Base-by-base conservation (phyloP, 2,329 filamentous ascomycete genomes). In the Sodiomyces alkalinus region DNA sequence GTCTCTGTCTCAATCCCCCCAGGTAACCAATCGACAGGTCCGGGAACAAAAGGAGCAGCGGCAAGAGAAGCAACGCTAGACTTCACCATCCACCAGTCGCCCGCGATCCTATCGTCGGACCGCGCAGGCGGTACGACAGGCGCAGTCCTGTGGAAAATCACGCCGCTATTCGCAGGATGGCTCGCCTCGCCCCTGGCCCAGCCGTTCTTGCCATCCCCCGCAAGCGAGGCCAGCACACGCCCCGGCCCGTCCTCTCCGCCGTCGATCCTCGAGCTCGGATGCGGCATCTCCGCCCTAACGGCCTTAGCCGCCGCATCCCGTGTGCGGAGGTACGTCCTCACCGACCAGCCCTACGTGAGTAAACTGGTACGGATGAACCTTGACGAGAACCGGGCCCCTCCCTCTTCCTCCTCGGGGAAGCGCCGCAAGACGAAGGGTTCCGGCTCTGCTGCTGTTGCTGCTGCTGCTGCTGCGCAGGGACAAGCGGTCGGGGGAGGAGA, bases 131-230 rank as follows among this genome's bases (percentile, higher is more conserved):
- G 64, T 11, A 68, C 64, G 11, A 68, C 64, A 3, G 64, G 64
- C 33, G 64, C 64, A 79, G 85, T 93, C 12, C 61, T 96, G 7
- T 98, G 90, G 90, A 85, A 80, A 51, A 78, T 93, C 40, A 87
- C 83, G 0, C 83, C 86, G 7, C 60, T 74, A 24, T 74, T 96
- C 45, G 81, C 86, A 14, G 60, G 71, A 38, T 96, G 83, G 83
- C 64, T 96, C 25, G 62, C 73, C 19, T 62, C 64, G 4, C 51
- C 64, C 2, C n/a, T n/a, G n/a, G 45, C 51, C 17, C 85, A 83
- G 47, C 49, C 71, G 1, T 62, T 94, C 26, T 73, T 75, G 53
- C 48, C 53, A 20, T 42, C 53, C 31, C 55, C 53, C 25, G 12
- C 6, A 14, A 10, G 14, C 14, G 23, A 13, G 9, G 27, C 38